A percentile compares a stretch with the other conserved stretches of the same genome.
Conservation (phyloP, 257 asterid genomes). For the Solanum virginianum region DNA sequence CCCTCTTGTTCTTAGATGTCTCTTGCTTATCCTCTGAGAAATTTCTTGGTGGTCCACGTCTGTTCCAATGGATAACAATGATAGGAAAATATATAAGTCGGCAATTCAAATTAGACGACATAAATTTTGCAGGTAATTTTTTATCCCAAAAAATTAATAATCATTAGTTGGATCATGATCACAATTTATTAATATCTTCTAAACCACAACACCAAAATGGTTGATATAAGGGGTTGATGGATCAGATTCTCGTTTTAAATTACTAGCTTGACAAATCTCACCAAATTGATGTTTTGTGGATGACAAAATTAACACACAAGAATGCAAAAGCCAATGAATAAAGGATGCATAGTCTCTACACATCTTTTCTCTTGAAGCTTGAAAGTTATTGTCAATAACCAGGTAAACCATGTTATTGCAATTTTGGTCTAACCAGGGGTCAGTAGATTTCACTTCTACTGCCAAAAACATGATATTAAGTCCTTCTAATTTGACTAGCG, state of each 20-base stretch:
- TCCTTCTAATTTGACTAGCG: neutral
- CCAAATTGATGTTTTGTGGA: neutral
- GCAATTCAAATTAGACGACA: neutral
- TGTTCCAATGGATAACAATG: neutral
- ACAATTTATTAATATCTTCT: neutral
- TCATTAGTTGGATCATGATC: neutral
- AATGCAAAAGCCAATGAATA: neutral
- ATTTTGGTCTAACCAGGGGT: neutral
- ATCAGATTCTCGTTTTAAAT: neutral
- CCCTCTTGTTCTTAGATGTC: slow-evolving; percentile 4
- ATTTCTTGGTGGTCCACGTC: slow-evolving; percentile 7
- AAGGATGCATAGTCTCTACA: neutral
- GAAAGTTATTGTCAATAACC: neutral
- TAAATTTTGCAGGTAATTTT: neutral
- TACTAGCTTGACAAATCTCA: neutral
- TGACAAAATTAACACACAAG: neutral
- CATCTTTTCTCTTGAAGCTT: neutral
- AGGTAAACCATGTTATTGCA: neutral
- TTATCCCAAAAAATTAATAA: neutral
- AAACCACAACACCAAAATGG: neutral
- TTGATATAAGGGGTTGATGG: neutral
- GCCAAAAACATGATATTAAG: neutral
- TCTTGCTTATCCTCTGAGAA: slow-evolving; percentile 25
- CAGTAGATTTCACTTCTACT: neutral
- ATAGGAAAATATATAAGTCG: neutral